A percentile compares a stretch with the other conserved stretches of the same genome.
phyloP scores from a whole-genome alignment of 1,284 basidiomycete species.

The Ceratobasidium sp. region DNA sequence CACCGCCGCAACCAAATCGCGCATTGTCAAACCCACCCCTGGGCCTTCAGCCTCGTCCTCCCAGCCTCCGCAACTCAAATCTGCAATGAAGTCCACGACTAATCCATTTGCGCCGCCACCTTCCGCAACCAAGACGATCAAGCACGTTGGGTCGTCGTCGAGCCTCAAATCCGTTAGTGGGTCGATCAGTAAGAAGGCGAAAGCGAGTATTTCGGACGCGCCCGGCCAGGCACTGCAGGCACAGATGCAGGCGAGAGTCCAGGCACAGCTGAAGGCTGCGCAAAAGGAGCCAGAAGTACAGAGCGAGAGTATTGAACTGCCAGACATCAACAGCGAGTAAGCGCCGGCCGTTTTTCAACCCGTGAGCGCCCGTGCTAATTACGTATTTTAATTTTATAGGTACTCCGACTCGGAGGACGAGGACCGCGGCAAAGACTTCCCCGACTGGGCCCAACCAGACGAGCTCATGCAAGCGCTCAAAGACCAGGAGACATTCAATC shows the following conservation, averaged over 20 bases:
- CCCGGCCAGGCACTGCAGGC: conserved; percentile 72
- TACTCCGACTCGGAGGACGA: conserved; percentile 97
- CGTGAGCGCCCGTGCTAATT: background rate
- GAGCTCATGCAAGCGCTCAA: conserved; percentile 81
- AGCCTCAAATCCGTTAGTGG: conserved; percentile 28
- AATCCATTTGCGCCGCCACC: conserved; percentile 33
- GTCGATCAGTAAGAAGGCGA: conserved; percentile 31
- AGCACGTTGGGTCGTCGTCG: conserved; percentile 36
- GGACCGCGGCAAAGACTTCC: conserved; percentile 77
- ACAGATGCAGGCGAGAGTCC: conserved; percentile 54
- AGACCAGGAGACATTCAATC: conserved; percentile 85
- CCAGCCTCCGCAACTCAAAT: conserved; percentile 50
- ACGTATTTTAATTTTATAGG: conserved; percentile 50
- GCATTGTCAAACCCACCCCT: conserved; percentile 57
- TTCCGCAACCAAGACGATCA: conserved; percentile 36
- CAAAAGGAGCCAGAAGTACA: conserved; percentile 61
- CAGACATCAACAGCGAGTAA: conserved; percentile 90
- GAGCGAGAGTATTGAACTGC: conserved; percentile 88
- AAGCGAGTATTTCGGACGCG: conserved; percentile 38
- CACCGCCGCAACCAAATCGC: conserved; percentile 52
- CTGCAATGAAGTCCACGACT: conserved; percentile 37
- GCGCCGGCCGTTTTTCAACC: conserved; percentile 47
- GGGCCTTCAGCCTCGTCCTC: conserved; percentile 55
- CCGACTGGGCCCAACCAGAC: conserved; percentile 91
- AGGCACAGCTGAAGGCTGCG: conserved; percentile 60